Percentiles rank a stretch among this genome's conserved stretches.
These are phyloP conservation scores for Basipetospora sp. DNA, from an alignment of 2,329 filamentous ascomycete genomes.

Conservation along the genomic window DNA sequence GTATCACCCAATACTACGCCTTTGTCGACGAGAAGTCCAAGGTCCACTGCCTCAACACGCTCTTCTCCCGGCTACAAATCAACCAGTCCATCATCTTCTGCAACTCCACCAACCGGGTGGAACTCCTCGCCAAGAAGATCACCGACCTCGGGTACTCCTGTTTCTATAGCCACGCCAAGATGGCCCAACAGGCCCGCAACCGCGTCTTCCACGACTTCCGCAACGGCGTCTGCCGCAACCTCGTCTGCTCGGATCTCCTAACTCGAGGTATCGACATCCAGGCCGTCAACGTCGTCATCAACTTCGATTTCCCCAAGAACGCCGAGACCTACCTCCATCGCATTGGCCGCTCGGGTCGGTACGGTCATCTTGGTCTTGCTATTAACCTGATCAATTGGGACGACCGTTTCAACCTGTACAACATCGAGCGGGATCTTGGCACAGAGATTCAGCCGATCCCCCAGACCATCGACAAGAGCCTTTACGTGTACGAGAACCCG, in stretches of 20 bases:
- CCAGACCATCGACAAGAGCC: slow-evolving; percentile 82
- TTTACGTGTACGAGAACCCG: slow-evolving; percentile 95
- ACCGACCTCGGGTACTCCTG: slow-evolving; percentile 98
- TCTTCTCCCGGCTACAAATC: slow-evolving; percentile 97
- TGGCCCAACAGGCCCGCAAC: slow-evolving; percentile 93
- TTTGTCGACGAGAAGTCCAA: slow-evolving; percentile 99
- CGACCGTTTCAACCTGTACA: slow-evolving; percentile 95
- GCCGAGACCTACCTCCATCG: slow-evolving; percentile 97
- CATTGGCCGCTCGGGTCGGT: slow-evolving; percentile 92
- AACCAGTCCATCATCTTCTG: slow-evolving; percentile 99
- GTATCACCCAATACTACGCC: slow-evolving; percentile 98
- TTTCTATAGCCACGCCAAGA: slow-evolving; percentile 97
- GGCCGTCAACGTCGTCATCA: slow-evolving; percentile 98
- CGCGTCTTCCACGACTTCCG: slow-evolving; percentile 99
- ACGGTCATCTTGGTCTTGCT: slow-evolving; percentile 89
- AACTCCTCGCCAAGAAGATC: slow-evolving; percentile 96
- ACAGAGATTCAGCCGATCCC: slow-evolving; percentile 98
- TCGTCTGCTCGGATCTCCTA: slow-evolving; percentile 92
- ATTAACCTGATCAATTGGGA: slow-evolving; percentile 99
- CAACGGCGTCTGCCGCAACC: slow-evolving; percentile 91
- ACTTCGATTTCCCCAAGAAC: slow-evolving; percentile 99
- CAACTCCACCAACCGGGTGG: slow-evolving; percentile 96
- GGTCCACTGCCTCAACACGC: slow-evolving; percentile 94
- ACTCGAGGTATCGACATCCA: slow-evolving; percentile 99
- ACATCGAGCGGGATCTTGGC: slow-evolving; percentile 91